phyloP scores from a whole-genome alignment of 2,329 filamentous ascomycete genomes.

The Monilinia fructicola region DNA sequence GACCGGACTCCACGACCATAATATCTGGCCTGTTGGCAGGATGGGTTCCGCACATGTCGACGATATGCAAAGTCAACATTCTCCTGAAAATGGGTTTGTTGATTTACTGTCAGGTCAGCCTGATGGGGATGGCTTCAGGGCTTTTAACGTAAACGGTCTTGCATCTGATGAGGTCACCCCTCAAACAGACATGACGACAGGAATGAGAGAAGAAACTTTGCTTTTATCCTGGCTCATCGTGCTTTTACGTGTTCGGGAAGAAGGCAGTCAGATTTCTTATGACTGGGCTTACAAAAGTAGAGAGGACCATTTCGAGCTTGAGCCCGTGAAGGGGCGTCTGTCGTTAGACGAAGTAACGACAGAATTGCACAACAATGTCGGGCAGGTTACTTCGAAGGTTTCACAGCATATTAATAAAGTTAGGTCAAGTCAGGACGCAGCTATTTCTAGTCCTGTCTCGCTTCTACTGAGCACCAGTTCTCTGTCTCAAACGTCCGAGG shows the following conservation, averaged over 20 bases:
- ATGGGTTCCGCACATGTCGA: conserved; percentile 26
- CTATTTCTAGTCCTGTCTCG: conserved; percentile 18
- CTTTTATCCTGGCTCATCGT: conserved; percentile 48
- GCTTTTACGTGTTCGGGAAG: conserved; percentile 46
- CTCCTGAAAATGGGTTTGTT: conserved; percentile 19
- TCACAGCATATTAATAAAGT: conserved; percentile 32
- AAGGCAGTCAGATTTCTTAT: conserved; percentile 39
- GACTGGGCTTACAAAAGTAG: conserved; percentile 42
- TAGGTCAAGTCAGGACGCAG: not conserved
- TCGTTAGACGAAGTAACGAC: conserved; percentile 41
- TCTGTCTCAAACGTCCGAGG: conserved; percentile 21
- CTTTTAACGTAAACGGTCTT: conserved; percentile 40
- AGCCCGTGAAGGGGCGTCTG: conserved; percentile 31
- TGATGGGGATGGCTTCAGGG: conserved; percentile 30
- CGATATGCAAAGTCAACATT: conserved; percentile 18
- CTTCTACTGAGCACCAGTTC: conserved; percentile 29
- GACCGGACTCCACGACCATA: not conserved
- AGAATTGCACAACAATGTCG: conserved; percentile 40
- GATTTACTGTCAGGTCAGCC: conserved; percentile 4
- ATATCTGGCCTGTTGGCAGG: conserved; percentile 11
- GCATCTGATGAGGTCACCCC: conserved; percentile 33
- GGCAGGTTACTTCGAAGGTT: conserved; percentile 37
- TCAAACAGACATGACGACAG: conserved; percentile 43
- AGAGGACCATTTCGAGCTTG: conserved; percentile 31
- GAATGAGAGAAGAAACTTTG: conserved; percentile 45